Base-by-base conservation (phyloP, 208 protist genomes). In the Leptomonas pyrrhocoris region DNA sequence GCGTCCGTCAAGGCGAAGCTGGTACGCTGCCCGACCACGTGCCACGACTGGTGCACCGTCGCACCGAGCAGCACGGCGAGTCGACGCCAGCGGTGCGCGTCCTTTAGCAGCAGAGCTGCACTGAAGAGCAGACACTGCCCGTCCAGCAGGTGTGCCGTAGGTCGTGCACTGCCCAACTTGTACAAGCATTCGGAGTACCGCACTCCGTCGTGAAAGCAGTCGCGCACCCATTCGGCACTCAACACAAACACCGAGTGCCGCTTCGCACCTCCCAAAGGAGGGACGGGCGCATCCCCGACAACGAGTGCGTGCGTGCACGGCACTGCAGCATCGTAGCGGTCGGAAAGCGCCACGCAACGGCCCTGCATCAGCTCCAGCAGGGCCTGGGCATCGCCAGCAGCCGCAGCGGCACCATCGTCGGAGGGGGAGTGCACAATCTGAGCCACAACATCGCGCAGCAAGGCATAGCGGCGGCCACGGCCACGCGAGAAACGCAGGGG, bases 291-390 rank as follows among this genome's bases (percentile, higher is more conserved):
- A 27, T 69, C 31, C 16, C 38, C 66, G 2, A 72, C 21, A 15
- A 68, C 16, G 9, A 81, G 18, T 3, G 77, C 30, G 45, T 77
- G 66, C 36, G 66, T 74, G 56, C 61, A 72, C 1, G n/a, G 36
- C 43, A 46, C 51, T 6, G 11, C 8, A 0, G 12, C 18, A 1
- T 31, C 13, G 60, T 43, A 43, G 30, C 19, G 19, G 5, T 25
- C 13, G 3, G 23, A 43, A 3, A 86, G 77, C 0, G 86, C 61
- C 30, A 71, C 85, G 9, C 83, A 94, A 36, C 86, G 84, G 49
- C 90, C 92, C 21, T 94, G 77, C 74, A 92, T 88, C 40, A 95
- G 61, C 67, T 81, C 77, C 36, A 86, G 70, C 25, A 94, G 55
- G 23, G 74, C 45, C 27, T 89, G 75, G 6, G 91, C 63, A 0